phyloP scores from a whole-genome alignment of 1,139 yeast species.

The Pichia sp. region DNA sequence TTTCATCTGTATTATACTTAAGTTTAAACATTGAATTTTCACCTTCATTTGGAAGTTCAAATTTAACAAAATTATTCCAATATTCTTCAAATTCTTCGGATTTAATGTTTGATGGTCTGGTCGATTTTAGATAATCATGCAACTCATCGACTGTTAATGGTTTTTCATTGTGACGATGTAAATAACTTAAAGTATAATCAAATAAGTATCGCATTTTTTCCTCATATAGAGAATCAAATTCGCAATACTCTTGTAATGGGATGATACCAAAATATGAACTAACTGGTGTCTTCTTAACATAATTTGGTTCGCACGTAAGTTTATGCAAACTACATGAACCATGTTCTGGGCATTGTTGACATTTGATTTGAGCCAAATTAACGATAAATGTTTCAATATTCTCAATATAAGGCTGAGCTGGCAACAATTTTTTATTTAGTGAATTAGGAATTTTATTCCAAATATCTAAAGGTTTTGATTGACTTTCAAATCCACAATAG shows the following conservation, averaged over 20 bases:
- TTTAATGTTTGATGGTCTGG: constrained; percentile 36
- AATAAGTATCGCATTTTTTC: constrained; percentile 63
- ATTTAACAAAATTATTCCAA: constrained; percentile 64
- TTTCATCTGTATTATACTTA: constrained; percentile 18
- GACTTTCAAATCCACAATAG: constrained; percentile 59
- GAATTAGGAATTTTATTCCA: constrained; percentile 13
- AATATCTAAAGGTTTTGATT: constrained; percentile 24
- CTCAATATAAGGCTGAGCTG: constrained; percentile 11
- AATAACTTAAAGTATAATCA: constrained; percentile 57
- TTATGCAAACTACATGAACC: constrained; percentile 64
- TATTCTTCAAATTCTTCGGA: constrained; percentile 69
- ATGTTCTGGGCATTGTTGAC: constrained; percentile 75
- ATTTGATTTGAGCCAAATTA: constrained; percentile 44
- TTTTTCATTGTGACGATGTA: constrained; percentile 66
- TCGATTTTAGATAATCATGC: constrained; percentile 50
- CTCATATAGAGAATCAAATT: constrained; percentile 71
- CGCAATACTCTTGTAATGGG: constrained; percentile 61
- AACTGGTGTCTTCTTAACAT: constrained; percentile 49
- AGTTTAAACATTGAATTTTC: constrained; percentile 42
- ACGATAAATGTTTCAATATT: constrained; percentile 15
- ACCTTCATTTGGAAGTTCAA: constrained; percentile 40
- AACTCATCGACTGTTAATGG: constrained; percentile 51
- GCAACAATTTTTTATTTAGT: constrained; percentile 3
- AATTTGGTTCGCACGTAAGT: constrained; percentile 67
- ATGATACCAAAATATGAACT: constrained; percentile 48